These are phyloP conservation scores for Rhodamnia argentea DNA, from an alignment of 345 rosid genomes.

Conservation along the genomic window DNA sequence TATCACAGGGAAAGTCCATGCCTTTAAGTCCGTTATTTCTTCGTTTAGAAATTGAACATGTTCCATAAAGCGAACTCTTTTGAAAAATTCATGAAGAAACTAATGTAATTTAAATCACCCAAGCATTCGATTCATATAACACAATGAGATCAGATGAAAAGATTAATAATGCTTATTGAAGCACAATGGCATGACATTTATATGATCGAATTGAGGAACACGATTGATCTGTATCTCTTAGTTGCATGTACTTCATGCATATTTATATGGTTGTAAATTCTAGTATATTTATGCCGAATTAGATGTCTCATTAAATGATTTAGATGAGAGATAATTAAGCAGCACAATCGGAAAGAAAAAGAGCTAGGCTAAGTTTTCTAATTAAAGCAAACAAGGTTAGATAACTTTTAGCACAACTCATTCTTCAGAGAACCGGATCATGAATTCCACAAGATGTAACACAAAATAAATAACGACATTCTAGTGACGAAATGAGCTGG, in stretches of 20 bases:
- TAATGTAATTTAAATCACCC: neutral
- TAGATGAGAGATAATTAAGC: neutral
- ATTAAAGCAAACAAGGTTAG: neutral
- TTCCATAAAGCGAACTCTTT: neutral
- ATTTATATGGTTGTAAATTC: neutral
- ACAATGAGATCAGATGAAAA: neutral
- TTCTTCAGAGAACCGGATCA: neutral
- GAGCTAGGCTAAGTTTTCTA: neutral
- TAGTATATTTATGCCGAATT: neutral
- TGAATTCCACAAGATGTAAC: neutral
- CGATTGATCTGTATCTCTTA: neutral
- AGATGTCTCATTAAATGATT: neutral
- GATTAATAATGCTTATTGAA: neutral
- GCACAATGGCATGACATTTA: neutral
- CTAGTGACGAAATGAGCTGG: neutral
- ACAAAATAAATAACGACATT: neutral
- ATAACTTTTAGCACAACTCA: neutral
- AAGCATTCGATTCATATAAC: neutral
- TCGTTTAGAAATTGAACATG: neutral
- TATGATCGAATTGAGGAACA: neutral
- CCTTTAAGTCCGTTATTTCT: neutral
- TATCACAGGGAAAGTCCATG: neutral
- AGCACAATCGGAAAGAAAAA: neutral
- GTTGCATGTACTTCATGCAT: neutral
- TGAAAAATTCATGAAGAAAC: neutral